Percentiles rank a stretch among this genome's conserved stretches.
Conservation (phyloP, 108 stramenopile species). For the Asterionellopsis glacialis region DNA sequence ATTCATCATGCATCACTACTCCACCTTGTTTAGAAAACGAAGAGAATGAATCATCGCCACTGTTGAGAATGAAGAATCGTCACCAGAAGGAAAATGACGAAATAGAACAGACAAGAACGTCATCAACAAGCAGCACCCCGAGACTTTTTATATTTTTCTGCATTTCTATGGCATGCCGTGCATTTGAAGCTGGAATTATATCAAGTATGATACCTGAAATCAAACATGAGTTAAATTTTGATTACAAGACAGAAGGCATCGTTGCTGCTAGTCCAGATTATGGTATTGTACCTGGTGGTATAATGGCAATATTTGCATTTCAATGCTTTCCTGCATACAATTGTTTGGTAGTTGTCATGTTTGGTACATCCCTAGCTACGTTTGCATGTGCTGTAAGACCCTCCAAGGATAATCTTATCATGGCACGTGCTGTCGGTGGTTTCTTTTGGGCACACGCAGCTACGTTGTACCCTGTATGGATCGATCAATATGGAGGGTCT, state of each 20-base stretch:
- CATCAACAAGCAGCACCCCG: neutral
- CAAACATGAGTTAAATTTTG: neutral
- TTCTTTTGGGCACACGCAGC: conserved; percentile 7
- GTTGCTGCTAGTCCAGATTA: conserved; percentile 12
- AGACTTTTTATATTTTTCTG: conserved; percentile 2
- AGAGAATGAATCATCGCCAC: no score
- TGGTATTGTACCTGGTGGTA: conserved; percentile 12
- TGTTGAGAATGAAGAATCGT: no score
- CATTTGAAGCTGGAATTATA: conserved; percentile 14
- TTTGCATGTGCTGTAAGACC: neutral
- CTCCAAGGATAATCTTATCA: neutral
- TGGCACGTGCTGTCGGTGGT: conserved; percentile 11
- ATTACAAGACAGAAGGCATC: conserved; percentile 8
- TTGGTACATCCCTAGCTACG: neutral
- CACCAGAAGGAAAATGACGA: no score
- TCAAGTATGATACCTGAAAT: conserved; percentile 11
- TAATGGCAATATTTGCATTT: conserved; percentile 7
- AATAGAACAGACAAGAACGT: no score
- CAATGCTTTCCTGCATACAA: neutral
- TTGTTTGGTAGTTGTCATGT: neutral
- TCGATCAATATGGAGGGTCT: neutral
- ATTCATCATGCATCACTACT: no score
- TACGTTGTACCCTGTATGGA: conserved; percentile 11
- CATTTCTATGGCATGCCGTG: neutral
- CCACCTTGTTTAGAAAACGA: no score